These are phyloP conservation scores for Cokeromyces recurvatus DNA, from an alignment of 371 early-diverging fungal species.

Conservation along the genomic window DNA sequence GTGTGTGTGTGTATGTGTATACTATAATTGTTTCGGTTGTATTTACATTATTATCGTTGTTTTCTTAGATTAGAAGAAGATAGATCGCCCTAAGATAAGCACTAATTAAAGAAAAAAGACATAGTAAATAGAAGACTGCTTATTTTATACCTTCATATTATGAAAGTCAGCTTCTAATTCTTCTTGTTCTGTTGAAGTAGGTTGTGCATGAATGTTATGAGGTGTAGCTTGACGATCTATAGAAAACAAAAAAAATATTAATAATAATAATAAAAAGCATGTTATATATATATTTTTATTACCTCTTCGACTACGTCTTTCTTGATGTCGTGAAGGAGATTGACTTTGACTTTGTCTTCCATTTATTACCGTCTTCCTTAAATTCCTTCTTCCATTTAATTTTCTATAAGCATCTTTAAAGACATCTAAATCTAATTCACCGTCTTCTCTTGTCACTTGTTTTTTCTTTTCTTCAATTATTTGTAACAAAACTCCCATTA, in stretches of 20 bases:
- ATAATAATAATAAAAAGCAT: too few species aligned
- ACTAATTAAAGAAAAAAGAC: too few species aligned
- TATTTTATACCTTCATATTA: constrained; percentile 24
- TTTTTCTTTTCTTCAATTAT: constrained; percentile 19
- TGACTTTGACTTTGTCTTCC: constrained; percentile 8
- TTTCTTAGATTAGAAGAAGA: too few species aligned
- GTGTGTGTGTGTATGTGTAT: too few species aligned
- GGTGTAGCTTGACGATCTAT: constrained; percentile 15
- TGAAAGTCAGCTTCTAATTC: constrained; percentile 21
- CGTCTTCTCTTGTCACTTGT: constrained; percentile 16
- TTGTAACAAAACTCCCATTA: constrained; percentile 19
- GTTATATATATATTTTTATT: too few species aligned
- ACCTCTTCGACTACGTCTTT: constrained; percentile 15
- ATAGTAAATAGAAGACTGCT: too few species aligned
- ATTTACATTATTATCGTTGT: too few species aligned
- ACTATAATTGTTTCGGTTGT: too few species aligned
- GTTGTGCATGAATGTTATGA: constrained; percentile 20
- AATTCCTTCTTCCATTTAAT: constrained; percentile 4
- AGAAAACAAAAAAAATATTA: not conserved
- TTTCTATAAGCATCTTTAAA: constrained; percentile 17
- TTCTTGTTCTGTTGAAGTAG: constrained; percentile 18
- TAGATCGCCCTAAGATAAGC: too few species aligned
- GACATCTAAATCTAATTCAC: constrained; percentile 8
- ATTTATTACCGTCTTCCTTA: constrained; percentile 9
- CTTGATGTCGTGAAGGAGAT: constrained; percentile 20